Percentiles rank a stretch among this genome's conserved stretches.
Evolutionary conservation across 2,329 filamentous ascomycete genomes (phyloP).

Genomic region (Cladosporium colombiae): DNA sequence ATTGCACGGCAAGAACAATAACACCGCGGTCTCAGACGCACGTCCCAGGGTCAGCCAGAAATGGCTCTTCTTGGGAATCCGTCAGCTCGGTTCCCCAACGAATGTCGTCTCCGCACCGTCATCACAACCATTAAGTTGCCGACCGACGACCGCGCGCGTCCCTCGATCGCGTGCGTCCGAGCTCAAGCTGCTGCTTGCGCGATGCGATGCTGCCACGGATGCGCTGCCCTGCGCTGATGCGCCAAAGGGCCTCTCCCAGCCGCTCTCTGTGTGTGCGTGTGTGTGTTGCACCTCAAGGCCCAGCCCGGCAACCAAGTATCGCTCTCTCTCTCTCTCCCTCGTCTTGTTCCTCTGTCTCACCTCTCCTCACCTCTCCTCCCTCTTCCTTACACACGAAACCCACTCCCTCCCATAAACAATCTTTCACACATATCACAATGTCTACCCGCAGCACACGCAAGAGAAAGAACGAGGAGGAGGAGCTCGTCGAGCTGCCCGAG

Average conservation of each 20-base stretch:
- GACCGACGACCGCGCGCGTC: conserved; percentile 3
- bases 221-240: conserved; percentile 9
- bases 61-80: background rate
- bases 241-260: conserved; percentile 8
- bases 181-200: conserved; percentile 17
- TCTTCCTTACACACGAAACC: conserved; percentile 35
- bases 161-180: conserved; percentile 16
- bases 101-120: background rate
- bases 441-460: conserved; percentile 33
- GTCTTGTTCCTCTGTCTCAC: background rate
- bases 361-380: background rate
- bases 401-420: background rate
- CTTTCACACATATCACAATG: background rate
- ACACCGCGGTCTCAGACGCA: conserved; percentile 7
- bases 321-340: background rate
- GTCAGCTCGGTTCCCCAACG: conserved; percentile 4
- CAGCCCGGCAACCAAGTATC: conserved; percentile 14
- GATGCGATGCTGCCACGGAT: conserved; percentile 7
- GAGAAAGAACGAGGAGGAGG: conserved; percentile 45
- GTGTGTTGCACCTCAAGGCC: conserved; percentile 3
- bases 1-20: background rate
- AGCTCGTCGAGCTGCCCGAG: conserved; percentile 44
- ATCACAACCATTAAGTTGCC: background rate
- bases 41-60: background rate
- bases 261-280: background rate